Evolutionary conservation across 345 rosid species (phyloP).

Genomic region (Citrus medica): DNA sequence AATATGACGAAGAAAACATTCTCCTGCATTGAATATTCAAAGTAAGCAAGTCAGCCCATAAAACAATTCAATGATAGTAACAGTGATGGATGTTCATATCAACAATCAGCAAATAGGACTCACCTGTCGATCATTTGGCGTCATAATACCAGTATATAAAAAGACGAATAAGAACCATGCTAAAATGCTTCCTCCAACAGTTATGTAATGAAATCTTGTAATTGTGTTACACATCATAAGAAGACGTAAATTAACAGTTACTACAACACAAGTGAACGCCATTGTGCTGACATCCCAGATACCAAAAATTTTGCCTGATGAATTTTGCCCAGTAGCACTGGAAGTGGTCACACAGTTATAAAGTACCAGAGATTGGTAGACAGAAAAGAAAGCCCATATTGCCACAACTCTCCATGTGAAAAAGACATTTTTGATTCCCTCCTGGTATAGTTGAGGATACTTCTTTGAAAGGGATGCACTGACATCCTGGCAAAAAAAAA

Average conservation of each 20-base stretch:
- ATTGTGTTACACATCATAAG: slow-evolving; percentile 93
- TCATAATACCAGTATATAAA: slow-evolving; percentile 64
- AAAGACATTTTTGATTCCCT: slow-evolving; percentile 78
- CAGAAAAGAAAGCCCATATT: slow-evolving; percentile 81
- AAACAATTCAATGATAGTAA: neutral
- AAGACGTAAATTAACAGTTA: slow-evolving; percentile 90
- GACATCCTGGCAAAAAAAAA: slow-evolving; percentile 62
- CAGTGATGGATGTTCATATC: neutral
- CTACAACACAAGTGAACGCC: slow-evolving; percentile 93
- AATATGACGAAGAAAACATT: slow-evolving; percentile 77
- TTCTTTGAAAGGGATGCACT: slow-evolving; percentile 92
- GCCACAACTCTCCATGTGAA: slow-evolving; percentile 93
- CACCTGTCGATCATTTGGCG: slow-evolving; percentile 27
- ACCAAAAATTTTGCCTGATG: slow-evolving; percentile 84
- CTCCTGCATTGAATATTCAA: slow-evolving; percentile 49
- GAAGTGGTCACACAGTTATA: slow-evolving; percentile 64
- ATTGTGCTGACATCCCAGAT: slow-evolving; percentile 98
- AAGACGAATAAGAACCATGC: slow-evolving; percentile 83
- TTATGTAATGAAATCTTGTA: slow-evolving; percentile 84
- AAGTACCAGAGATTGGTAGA: slow-evolving; percentile 86
- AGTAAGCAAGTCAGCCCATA: slow-evolving; percentile 12
- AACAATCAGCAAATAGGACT: slow-evolving; percentile 9
- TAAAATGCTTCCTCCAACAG: slow-evolving; percentile 88
- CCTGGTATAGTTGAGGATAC: slow-evolving; percentile 93
- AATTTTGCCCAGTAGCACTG: slow-evolving; percentile 53